Evolutionary conservation across 768 basidiomycete species (phyloP).

Genomic region (Fistulinella prunicolor): DNA sequence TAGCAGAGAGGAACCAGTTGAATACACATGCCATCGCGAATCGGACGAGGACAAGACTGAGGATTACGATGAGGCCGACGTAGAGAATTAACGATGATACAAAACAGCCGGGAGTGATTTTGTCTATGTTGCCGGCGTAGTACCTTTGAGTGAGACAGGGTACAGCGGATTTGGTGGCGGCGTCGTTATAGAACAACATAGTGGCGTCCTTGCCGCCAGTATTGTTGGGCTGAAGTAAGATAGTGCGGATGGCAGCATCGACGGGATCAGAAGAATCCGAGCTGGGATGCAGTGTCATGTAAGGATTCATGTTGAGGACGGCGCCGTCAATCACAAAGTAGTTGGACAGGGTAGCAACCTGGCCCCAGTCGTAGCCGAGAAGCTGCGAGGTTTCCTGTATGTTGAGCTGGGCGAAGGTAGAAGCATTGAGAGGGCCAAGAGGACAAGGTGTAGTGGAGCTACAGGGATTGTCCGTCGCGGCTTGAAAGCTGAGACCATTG

Average conservation of each 20-base stretch:
- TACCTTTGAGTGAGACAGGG: slow-evolving; percentile 85
- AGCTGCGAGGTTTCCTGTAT: slow-evolving; percentile 63
- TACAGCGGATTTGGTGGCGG: slow-evolving; percentile 62
- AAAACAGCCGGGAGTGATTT: slow-evolving; percentile 94
- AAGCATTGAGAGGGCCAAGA: slow-evolving; percentile 55
- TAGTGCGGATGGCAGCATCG: slow-evolving; percentile 77
- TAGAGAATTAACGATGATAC: slow-evolving; percentile 88
- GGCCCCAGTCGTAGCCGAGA: slow-evolving; percentile 90
- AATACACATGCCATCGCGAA: slow-evolving; percentile 97
- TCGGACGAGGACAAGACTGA: slow-evolving; percentile 84
- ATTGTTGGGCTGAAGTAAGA: slow-evolving; percentile 48
- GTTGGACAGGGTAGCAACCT: slow-evolving; percentile 66
- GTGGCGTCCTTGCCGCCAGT: slow-evolving; percentile 86
- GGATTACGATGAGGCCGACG: slow-evolving; percentile 84
- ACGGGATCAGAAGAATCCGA: slow-evolving; percentile 71
- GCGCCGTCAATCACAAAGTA: slow-evolving; percentile 91
- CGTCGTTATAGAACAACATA: slow-evolving; percentile 73
- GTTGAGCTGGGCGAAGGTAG: slow-evolving; percentile 58
- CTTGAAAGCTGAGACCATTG: slow-evolving; percentile 54
- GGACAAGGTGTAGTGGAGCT: slow-evolving; percentile 56
- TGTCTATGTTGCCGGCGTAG: slow-evolving; percentile 93
- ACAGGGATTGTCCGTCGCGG: slow-evolving; percentile 78
- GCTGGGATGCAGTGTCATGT: slow-evolving; percentile 68
- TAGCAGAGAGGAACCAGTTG: slow-evolving; percentile 91
- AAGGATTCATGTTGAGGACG: slow-evolving; percentile 90